Evolutionary conservation across 768 basidiomycete species (phyloP).

Genomic region (Fomitopsis pulvina): DNA sequence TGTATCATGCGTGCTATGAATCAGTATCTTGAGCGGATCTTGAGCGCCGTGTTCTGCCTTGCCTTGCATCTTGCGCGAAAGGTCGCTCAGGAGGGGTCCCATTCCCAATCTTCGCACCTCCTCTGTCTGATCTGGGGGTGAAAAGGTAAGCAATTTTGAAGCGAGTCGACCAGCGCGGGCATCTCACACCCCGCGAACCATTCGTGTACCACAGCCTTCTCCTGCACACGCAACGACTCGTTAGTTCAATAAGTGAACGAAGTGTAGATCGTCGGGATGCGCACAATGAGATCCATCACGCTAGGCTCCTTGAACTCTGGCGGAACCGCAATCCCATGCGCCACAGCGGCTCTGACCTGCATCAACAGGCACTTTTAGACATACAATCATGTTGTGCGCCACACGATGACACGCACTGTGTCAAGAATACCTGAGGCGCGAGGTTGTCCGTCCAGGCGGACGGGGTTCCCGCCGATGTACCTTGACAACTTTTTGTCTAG

Average conservation of each 20-base stretch:
- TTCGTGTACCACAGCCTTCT: constrained; percentile 67
- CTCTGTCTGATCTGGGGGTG: constrained; percentile 53
- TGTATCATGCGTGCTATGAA: constrained; percentile 71
- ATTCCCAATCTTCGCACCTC: constrained; percentile 73
- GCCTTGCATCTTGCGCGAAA: constrained; percentile 54
- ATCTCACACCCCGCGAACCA: constrained; percentile 64
- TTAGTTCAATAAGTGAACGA: background rate
- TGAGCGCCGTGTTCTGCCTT: constrained; percentile 40
- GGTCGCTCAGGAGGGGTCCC: constrained; percentile 65
- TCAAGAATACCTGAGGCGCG: constrained; percentile 71
- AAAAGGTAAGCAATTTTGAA: background rate
- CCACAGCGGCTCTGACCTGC: constrained; percentile 60
- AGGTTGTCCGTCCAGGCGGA: constrained; percentile 72
- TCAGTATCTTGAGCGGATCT: constrained; percentile 55
- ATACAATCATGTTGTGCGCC: background rate
- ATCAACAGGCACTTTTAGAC: background rate
- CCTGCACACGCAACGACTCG: constrained; percentile 29
- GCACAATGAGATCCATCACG: constrained; percentile 49
- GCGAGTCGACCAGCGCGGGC: background rate
- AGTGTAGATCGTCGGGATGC: background rate
- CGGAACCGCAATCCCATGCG: constrained; percentile 68
- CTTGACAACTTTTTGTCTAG: constrained; percentile 64
- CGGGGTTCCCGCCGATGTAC: constrained; percentile 58
- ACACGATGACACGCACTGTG: constrained; percentile 35
- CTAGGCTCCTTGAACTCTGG: constrained; percentile 62